Conservation (phyloP, 441 rosid species). For the Cnidoscolus chayamansa region DNA sequence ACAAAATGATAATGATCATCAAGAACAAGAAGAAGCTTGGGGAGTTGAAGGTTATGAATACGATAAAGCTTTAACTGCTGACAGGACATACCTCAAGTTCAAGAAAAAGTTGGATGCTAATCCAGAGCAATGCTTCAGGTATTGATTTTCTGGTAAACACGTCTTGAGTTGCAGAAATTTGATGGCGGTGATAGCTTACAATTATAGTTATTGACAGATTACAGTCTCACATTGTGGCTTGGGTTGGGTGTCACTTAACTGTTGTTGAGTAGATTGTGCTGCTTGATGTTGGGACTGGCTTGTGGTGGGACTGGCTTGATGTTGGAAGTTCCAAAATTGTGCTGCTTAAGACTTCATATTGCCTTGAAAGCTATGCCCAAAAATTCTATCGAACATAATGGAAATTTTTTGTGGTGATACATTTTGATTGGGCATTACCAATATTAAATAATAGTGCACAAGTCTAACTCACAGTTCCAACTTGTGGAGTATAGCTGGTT, state of each 20-base stretch:
- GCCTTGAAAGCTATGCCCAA: neutral
- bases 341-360: neutral
- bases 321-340: neutral
- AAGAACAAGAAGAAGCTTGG: slow-evolving; percentile 57
- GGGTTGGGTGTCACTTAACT: too few relatives aligned
- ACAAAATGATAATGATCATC: slow-evolving; percentile 36
- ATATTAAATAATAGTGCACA: neutral
- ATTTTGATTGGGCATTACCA: neutral
- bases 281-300: too few relatives aligned
- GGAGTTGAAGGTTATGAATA: slow-evolving; percentile 72
- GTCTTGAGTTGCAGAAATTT: slow-evolving; percentile 7
- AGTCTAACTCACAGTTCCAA: neutral
- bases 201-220: neutral
- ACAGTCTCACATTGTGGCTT: neutral
- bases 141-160: slow-evolving; percentile 1
- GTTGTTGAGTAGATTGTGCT: too few relatives aligned
- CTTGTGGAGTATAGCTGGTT: neutral
- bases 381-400: neutral
- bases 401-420: slow-evolving; percentile 1
- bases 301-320: neutral
- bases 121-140: slow-evolving; percentile 93
- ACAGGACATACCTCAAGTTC: slow-evolving; percentile 86
- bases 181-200: neutral
- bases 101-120: slow-evolving; percentile 69
- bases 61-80: slow-evolving; percentile 73